phyloP scores from a whole-genome alignment of 768 basidiomycete genomes.

The Suillus lakei region DNA sequence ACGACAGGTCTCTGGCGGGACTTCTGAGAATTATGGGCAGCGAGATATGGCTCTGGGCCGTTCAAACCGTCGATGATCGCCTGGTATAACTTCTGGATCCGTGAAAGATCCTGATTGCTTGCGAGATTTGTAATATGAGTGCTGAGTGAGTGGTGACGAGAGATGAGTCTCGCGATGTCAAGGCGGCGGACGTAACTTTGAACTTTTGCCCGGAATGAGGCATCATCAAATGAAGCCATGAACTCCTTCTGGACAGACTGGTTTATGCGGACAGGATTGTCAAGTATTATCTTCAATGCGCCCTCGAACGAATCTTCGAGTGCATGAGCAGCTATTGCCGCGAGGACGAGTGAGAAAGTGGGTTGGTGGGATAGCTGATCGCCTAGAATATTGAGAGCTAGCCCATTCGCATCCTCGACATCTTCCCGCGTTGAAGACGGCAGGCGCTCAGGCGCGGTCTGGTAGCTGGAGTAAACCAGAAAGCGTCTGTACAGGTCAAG shows the following conservation, averaged over 20 bases:
- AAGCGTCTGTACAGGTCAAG: slow-evolving; percentile 51
- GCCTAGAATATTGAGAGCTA: slow-evolving; percentile 27
- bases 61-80: slow-evolving; percentile 54
- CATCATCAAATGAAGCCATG: slow-evolving; percentile 42
- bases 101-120: slow-evolving; percentile 30
- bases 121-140: slow-evolving; percentile 55
- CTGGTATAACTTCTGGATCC: slow-evolving; percentile 54
- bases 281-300: slow-evolving; percentile 52
- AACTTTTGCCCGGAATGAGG: slow-evolving; percentile 46
- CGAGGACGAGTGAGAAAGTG: slow-evolving; percentile 49
- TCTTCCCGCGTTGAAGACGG: slow-evolving; percentile 17
- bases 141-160: slow-evolving; percentile 52
- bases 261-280: slow-evolving; percentile 42
- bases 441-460: slow-evolving; percentile 22
- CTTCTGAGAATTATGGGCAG: slow-evolving; percentile 43
- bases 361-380: slow-evolving; percentile 24
- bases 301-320: slow-evolving; percentile 59
- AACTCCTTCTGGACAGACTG: slow-evolving; percentile 42
- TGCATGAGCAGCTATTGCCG: slow-evolving; percentile 64
- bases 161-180: slow-evolving; percentile 54
- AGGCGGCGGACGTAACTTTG: slow-evolving; percentile 51
- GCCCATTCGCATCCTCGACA: slow-evolving; percentile 27
- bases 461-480: slow-evolving; percentile 25
- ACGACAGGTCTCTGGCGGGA: slow-evolving; percentile 48
- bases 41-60: slow-evolving; percentile 58